A percentile compares a stretch with the other conserved stretches of the same genome.
Evolutionary conservation across 345 rosid genomes (phyloP).

Genomic region (Citrus mangshanensis): DNA sequence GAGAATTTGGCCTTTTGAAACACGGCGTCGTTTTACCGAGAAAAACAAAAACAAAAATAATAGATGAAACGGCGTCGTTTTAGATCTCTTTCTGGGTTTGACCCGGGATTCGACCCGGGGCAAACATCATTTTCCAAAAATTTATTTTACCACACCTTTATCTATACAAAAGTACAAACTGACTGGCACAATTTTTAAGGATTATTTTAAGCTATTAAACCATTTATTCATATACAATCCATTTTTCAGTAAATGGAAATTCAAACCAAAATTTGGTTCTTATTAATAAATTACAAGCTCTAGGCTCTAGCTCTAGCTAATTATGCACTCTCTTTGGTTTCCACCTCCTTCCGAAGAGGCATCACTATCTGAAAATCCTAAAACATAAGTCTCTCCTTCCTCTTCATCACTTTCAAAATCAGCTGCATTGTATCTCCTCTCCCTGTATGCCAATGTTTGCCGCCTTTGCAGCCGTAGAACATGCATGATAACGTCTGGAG

Average conservation of each 20-base stretch:
- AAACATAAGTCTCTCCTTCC: slow-evolving; percentile 27
- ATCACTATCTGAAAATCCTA: slow-evolving; percentile 23
- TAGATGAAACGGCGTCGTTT: too few species aligned
- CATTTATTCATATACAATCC: neutral
- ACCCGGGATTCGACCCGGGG: too few species aligned
- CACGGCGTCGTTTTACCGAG: too few species aligned
- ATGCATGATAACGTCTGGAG: slow-evolving; percentile 71
- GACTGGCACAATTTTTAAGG: neutral
- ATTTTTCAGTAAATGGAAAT: neutral
- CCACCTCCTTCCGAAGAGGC: slow-evolving; percentile 27
- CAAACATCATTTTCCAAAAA: too few species aligned
- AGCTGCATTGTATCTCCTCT: slow-evolving; percentile 44
- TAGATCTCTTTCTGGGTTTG: too few species aligned
- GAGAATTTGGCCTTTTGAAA: too few species aligned
- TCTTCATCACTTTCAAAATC: slow-evolving; percentile 38
- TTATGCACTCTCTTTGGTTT: slow-evolving; percentile 25
- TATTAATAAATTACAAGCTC: neutral
- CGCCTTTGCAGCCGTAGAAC: slow-evolving; percentile 63
- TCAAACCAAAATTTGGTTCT: neutral
- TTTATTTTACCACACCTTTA: too few species aligned
- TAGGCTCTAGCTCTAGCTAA: slow-evolving; percentile 25
- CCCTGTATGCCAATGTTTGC: slow-evolving; percentile 42
- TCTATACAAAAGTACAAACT: too few species aligned
- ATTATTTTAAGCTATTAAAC: neutral
- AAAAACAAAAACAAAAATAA: too few species aligned